phyloP scores from a whole-genome alignment of 768 basidiomycete species.

The Boletus subcaerulescens region DNA sequence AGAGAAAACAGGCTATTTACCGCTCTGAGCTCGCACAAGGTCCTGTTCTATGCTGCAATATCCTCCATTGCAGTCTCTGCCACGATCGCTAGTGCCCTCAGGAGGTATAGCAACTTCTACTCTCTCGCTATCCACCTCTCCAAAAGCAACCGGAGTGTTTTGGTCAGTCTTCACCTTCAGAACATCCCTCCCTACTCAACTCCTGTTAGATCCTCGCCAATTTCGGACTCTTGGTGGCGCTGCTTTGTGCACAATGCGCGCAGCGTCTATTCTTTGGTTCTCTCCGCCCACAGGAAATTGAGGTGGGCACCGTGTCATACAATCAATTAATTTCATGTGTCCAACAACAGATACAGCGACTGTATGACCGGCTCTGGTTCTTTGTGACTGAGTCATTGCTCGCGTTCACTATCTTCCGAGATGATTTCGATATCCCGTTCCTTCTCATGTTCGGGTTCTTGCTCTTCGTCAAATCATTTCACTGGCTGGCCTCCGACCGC shows the following conservation, averaged over 20 bases:
- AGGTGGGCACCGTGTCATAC: slow-evolving; percentile 48
- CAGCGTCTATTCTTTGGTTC: slow-evolving; percentile 91
- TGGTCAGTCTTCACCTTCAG: slow-evolving; percentile 51
- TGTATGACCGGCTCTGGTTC: slow-evolving; percentile 96
- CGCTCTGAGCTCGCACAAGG: slow-evolving; percentile 57
- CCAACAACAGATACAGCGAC: slow-evolving; percentile 54
- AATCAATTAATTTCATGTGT: neutral
- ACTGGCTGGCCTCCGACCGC: slow-evolving; percentile 93
- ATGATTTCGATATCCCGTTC: slow-evolving; percentile 92
- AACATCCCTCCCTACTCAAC: slow-evolving; percentile 1
- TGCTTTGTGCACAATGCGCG: slow-evolving; percentile 72
- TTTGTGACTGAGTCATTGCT: slow-evolving; percentile 95
- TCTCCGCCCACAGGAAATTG: slow-evolving; percentile 83
- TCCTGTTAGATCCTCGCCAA: slow-evolving; percentile 78
- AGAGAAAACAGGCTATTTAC: slow-evolving; percentile 47
- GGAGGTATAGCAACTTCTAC: slow-evolving; percentile 88
- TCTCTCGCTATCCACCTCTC: slow-evolving; percentile 91
- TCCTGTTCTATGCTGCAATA: slow-evolving; percentile 64
- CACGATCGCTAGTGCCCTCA: slow-evolving; percentile 76
- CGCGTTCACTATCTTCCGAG: slow-evolving; percentile 95
- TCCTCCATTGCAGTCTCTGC: slow-evolving; percentile 69
- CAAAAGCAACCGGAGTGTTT: slow-evolving; percentile 86
- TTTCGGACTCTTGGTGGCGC: slow-evolving; percentile 75
- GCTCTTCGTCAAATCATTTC: slow-evolving; percentile 94
- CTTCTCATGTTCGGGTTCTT: slow-evolving; percentile 93